These are phyloP conservation scores for Scutellaria galericulata DNA, from an alignment of 257 asterid species.

Conservation along the genomic window DNA sequence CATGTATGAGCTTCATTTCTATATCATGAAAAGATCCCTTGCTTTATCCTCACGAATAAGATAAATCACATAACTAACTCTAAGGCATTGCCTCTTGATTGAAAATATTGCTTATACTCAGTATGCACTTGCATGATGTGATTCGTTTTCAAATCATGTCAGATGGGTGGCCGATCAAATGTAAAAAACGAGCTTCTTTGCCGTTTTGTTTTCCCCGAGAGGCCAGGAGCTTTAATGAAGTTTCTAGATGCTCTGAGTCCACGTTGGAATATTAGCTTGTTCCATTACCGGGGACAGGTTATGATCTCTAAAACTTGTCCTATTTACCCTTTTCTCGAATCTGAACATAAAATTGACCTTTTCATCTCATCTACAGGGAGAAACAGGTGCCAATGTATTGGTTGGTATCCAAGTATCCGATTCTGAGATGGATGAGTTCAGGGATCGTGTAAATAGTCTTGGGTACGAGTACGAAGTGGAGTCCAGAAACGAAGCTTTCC, in stretches of 20 bases:
- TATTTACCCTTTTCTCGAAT: background rate
- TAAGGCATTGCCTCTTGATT: background rate
- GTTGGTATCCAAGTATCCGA: slow-evolving; percentile 82
- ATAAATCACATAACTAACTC: background rate
- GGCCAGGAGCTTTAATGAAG: slow-evolving; percentile 83
- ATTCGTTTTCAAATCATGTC: slow-evolving; percentile 15
- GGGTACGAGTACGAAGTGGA: slow-evolving; percentile 80
- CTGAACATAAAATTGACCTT: slow-evolving; percentile 18
- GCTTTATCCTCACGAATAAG: background rate
- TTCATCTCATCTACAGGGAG: slow-evolving; percentile 60
- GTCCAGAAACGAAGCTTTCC: slow-evolving; percentile 66
- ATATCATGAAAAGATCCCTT: slow-evolving; percentile 5
- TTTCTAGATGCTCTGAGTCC: slow-evolving; percentile 88
- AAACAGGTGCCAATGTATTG: slow-evolving; percentile 84
- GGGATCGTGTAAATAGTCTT: slow-evolving; percentile 56
- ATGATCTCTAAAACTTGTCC: slow-evolving; percentile 10
- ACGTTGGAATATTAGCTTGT: slow-evolving; percentile 95
- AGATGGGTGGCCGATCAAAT: slow-evolving; percentile 93
- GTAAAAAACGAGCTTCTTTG: slow-evolving; percentile 82
- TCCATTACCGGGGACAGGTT: slow-evolving; percentile 97
- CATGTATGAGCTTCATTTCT: background rate
- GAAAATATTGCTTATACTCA: background rate
- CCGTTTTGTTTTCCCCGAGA: slow-evolving; percentile 88
- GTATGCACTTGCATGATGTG: no score
- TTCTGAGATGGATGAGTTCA: slow-evolving; percentile 68